Conservation (phyloP, 352 stramenopile species). For the Phytophthora vignae region DNA sequence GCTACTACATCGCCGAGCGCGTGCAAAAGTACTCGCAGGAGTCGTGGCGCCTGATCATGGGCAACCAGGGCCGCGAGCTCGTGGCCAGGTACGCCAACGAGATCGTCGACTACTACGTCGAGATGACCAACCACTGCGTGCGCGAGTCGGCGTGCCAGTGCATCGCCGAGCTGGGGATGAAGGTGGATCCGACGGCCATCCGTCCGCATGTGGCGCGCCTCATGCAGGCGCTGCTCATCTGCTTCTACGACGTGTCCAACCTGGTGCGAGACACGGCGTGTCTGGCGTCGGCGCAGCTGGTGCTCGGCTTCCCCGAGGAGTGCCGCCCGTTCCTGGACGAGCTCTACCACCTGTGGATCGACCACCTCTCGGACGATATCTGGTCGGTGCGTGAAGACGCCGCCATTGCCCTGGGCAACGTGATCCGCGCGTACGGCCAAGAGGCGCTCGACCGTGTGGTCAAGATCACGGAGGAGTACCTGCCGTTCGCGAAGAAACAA, state of each 20-base stretch:
- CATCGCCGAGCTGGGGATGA: constrained; percentile 94
- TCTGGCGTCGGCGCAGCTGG: constrained; percentile 86
- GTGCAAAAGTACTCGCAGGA: constrained; percentile 97
- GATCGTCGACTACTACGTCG: constrained; percentile 96
- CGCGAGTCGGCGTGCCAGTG: constrained; percentile 96
- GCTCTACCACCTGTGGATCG: constrained; percentile 92
- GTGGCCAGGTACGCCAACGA: constrained; percentile 90
- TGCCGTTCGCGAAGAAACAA: constrained; percentile 92
- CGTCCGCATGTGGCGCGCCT: constrained; percentile 73
- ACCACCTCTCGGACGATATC: constrained; percentile 97
- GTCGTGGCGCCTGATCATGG: constrained; percentile 94
- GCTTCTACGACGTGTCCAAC: constrained; percentile 97
- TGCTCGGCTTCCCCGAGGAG: constrained; percentile 87
- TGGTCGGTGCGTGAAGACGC: constrained; percentile 98
- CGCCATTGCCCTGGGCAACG: constrained; percentile 94
- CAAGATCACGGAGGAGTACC: constrained; percentile 66
- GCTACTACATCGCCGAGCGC: constrained; percentile 96
- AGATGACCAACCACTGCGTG: constrained; percentile 97
- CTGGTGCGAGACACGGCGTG: constrained; percentile 97
- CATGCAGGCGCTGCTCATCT: constrained; percentile 92
- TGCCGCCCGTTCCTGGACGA: constrained; percentile 88
- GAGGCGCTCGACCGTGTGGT: constrained; percentile 83
- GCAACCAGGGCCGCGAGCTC: constrained; percentile 73
- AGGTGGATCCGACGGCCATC: constrained; percentile 80
- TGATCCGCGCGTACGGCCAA: constrained; percentile 92